Evolutionary conservation across 257 asterid species (phyloP).

Genomic region (Nicotiana tomentosiformis): DNA sequence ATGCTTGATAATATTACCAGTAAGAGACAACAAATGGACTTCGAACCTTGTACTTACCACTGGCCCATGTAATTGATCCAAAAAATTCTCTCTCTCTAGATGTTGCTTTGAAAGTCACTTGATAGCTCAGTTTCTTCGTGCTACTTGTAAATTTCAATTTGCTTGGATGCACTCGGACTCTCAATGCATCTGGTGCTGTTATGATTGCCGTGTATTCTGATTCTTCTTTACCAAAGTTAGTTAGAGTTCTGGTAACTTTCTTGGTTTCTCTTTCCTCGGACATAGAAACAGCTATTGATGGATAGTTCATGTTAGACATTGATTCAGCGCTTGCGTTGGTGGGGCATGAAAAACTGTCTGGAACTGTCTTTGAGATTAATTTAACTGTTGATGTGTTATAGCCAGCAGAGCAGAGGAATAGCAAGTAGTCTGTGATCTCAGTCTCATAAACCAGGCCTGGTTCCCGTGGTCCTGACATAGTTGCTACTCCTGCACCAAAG

Average conservation of each 20-base stretch:
- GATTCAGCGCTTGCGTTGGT: constrained; percentile 22
- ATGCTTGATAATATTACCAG: too few relatives aligned
- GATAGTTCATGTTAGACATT: constrained; percentile 73
- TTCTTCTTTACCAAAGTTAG: constrained; percentile 54
- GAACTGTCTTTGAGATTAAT: constrained; percentile 35
- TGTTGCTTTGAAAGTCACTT: constrained; percentile 37
- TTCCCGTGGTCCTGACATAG: not conserved
- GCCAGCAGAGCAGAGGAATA: constrained; percentile 59
- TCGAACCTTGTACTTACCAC: constrained; percentile 45
- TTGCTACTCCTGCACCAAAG: constrained; percentile 2
- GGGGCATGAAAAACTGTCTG: constrained; percentile 55
- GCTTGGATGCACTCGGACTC: constrained; percentile 49
- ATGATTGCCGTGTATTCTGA: constrained; percentile 38
- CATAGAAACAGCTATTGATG: constrained; percentile 52
- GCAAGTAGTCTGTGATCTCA: constrained; percentile 34
- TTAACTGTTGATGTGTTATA: constrained; percentile 31
- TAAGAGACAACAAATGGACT: constrained; percentile 51
- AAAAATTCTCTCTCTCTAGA: constrained; percentile 26
- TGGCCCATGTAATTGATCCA: constrained; percentile 35
- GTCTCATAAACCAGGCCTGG: constrained; percentile 44
- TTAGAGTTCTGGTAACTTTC: constrained; percentile 48
- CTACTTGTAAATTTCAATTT: constrained; percentile 46
- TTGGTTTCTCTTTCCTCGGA: constrained; percentile 21
- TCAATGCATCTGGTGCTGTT: constrained; percentile 29
- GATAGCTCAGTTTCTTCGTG: constrained; percentile 40